phyloP scores from a whole-genome alignment of 176 grass and related monocot genomes.

The Cocos nucifera region DNA sequence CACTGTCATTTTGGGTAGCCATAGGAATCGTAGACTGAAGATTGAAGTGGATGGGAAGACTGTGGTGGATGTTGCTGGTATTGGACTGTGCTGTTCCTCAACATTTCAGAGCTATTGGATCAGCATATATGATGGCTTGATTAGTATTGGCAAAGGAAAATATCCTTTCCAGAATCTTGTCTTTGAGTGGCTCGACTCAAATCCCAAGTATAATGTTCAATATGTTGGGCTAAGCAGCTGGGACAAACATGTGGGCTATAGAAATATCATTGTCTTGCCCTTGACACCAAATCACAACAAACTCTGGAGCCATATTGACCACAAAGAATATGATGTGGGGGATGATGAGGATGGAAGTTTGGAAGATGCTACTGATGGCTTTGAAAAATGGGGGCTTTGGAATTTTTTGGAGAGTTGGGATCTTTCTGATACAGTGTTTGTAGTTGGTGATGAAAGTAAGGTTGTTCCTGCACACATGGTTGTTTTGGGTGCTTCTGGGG shows the following conservation, averaged over 20 bases:
- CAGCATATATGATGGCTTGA: constrained; percentile 77
- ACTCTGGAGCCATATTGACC: constrained; percentile 61
- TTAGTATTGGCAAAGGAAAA: constrained; percentile 71
- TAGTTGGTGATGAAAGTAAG: constrained; percentile 56
- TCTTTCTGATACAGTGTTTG: constrained; percentile 62
- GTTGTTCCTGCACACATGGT: constrained; percentile 69
- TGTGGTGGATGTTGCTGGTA: constrained; percentile 61
- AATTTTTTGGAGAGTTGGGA: constrained; percentile 85
- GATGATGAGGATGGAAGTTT: constrained; percentile 22
- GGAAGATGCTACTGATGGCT: constrained; percentile 21
- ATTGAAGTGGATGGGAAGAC: constrained; percentile 80
- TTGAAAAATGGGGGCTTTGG: constrained; percentile 35
- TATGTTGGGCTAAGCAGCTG: constrained; percentile 84
- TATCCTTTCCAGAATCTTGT: constrained; percentile 66
- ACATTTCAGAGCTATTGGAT: constrained; percentile 95
- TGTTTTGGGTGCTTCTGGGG: constrained; percentile 55
- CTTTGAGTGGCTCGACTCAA: constrained; percentile 73
- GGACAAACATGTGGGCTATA: constrained; percentile 89
- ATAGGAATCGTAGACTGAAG: constrained; percentile 80
- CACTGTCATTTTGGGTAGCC: constrained; percentile 83
- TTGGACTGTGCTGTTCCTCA: constrained; percentile 65
- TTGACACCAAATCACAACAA: constrained; percentile 50
- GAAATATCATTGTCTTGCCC: constrained; percentile 73
- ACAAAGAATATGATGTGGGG: constrained; percentile 24
- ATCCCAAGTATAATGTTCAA: constrained; percentile 55